Base-by-base conservation (phyloP, 768 basidiomycete species). In the Rhizopogon vesiculosus region DNA sequence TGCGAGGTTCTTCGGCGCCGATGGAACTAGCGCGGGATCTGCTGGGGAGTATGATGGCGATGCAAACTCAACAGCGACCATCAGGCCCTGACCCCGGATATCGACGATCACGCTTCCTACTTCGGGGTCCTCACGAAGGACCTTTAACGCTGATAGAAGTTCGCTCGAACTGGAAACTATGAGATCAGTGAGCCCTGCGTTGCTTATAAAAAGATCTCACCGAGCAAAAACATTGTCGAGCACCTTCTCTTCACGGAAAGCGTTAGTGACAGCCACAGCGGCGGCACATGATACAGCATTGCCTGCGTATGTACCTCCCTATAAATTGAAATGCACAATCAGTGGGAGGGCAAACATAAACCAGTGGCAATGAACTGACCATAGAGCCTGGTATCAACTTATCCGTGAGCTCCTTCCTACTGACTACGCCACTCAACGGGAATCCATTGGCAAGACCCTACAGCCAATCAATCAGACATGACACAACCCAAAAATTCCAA, bases 231-330 rank as follows among this genome's bases (percentile, higher is more conserved):
- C 93, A 65, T 97, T 97, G 9, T 81, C 80, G 18, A 94, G 76
- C 45, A 94, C 78, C n/a, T 87, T 83, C 62, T 95, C 93, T 59
- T 89, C 85, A 51, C 77, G 73, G 69, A 97, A 85, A 1, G 77
- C 87, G 53, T 93, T 87, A 19, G 79, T 80, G 18, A 91, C 89
- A 0, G 94, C 93, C 19, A 87, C 77, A 3, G 86, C 95, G 4
- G 96, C 96, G 0, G 96, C 95, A 64, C 95, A 98, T 0, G 90
- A 78, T 0, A 98, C 91, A 0, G 91, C 86, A 64, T 96, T 98
- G 28, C 95, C 95, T 1, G 91, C 91, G 59, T 94, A 95, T 5
- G 93, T 94, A 22, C 93, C 91, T 28, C 90, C 91, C 86, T 25
- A 25, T 25, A 25, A 25, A 25, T 87, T 45, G 39, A 55, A 53